Evolutionary conservation across 2,329 filamentous ascomycete species (phyloP), one percentile per base, ranked within the genome.

Genomic region (Exophiala sp.): DNA sequence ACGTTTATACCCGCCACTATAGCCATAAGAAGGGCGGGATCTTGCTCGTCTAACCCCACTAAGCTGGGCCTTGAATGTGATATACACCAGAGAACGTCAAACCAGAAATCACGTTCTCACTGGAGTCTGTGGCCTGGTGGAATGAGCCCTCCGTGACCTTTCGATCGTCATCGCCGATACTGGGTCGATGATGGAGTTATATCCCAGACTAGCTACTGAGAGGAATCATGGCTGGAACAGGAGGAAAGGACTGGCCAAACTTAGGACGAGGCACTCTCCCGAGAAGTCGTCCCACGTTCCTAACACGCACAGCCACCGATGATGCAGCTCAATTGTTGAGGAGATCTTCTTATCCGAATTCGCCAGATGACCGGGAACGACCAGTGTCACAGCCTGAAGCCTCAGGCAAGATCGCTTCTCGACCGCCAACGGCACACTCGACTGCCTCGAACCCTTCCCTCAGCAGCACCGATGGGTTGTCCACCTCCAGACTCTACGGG

Each of bases 261-360:
- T 41, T 52, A 23, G 54, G 50, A 29, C 45, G 55, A 45, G 53
- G 58, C n/a, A 56, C 53, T 32, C 43, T 56, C 19, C 46, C 51
- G 13, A 50, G 59, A 46, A 61, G 61, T 40, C 56, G 63, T 59
- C 68, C 72, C 23, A 74, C 68, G 55, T 76, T 76, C 58, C 66
- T 70, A 42, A 63, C 71, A 16, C 65, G 68, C 14, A 68, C 71
- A 18, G 72, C 73, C 18, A 65, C 63, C 43, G 73, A 76, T 58
- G 66, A 70, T 45, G 65, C 66, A 35, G 67, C 68, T 47, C 70
- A 73, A 50, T 61, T 76, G 48, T 66, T 68, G 46, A 65, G 72
- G 40, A 67, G 70, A 11, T 63, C 51, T 30, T 67, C 65, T 9
- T 49, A 58, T 24, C 52, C 59, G 19, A 29, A 40, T 29, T 34